These are phyloP conservation scores for Peronospora belbahrii DNA, from an alignment of 352 stramenopile species.

Conservation along the genomic window DNA sequence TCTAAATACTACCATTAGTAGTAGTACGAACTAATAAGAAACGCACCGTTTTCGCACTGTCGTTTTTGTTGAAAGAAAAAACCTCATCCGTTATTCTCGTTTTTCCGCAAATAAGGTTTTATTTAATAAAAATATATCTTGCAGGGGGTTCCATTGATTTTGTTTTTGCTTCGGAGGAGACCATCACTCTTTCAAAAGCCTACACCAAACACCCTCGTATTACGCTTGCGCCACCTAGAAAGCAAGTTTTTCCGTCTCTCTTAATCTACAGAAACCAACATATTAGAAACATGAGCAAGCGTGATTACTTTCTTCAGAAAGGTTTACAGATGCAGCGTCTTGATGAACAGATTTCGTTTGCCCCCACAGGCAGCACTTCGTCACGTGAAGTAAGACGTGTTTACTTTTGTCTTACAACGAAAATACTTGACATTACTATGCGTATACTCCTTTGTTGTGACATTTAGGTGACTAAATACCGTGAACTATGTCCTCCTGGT, in stretches of 20 bases:
- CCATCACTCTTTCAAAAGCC: conserved; percentile 30
- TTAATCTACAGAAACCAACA: conserved; percentile 23
- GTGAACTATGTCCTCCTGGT: conserved; percentile 73
- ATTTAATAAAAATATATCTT: conserved; percentile 13
- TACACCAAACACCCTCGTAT: conserved; percentile 6
- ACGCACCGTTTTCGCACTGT: neutral
- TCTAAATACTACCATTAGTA: no score
- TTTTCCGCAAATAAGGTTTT: conserved; percentile 28
- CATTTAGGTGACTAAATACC: conserved; percentile 58
- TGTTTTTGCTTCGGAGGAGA: conserved; percentile 24
- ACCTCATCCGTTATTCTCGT: conserved; percentile 13
- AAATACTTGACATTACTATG: neutral
- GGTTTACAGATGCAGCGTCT: conserved; percentile 77
- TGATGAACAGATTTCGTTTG: conserved; percentile 40
- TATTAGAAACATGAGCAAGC: conserved; percentile 72
- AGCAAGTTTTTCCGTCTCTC: conserved; percentile 5
- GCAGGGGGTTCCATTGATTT: conserved; percentile 21
- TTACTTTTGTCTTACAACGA: neutral
- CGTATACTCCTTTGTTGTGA: neutral
- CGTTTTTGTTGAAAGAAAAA: conserved; percentile 11
- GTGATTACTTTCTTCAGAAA: conserved; percentile 79
- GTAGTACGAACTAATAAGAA: no score
- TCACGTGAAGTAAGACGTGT: conserved; percentile 46
- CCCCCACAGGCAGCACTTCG: conserved; percentile 26
- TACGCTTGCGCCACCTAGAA: conserved; percentile 9